Evolutionary conservation across 208 protist genomes (phyloP).

Genomic region (Porcisia hertigi): DNA sequence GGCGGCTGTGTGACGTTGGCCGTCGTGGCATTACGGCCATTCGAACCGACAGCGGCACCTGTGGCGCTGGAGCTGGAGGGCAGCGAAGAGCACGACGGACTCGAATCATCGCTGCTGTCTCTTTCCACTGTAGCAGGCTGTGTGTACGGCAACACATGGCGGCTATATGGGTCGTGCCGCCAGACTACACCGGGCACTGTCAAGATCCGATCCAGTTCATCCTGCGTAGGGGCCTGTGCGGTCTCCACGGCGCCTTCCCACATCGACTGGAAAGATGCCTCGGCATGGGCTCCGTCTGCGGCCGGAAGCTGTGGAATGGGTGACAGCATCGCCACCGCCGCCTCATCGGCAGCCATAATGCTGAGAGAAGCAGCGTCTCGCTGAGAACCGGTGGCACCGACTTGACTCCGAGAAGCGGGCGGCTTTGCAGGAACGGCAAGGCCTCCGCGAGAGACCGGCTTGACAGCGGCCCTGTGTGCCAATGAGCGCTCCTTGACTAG

Average conservation of each 20-base stretch:
- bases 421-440: not conserved
- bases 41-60: not conserved
- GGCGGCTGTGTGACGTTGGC: conserved; percentile 7
- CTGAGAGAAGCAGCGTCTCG: not conserved
- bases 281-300: conserved; percentile 8
- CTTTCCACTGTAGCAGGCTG: not conserved
- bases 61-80: not conserved
- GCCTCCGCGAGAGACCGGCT: not conserved
- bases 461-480: not conserved
- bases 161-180: conserved; percentile 77
- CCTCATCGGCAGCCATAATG: conserved; percentile 4
- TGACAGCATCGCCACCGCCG: conserved; percentile 15
- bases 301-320: conserved; percentile 19
- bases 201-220: conserved; percentile 25
- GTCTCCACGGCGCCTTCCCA: not conserved
- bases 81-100: conserved; percentile 5
- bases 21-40: not conserved
- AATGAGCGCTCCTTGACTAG: not conserved
- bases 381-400: not conserved
- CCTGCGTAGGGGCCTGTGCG: conserved; percentile 10
- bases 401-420: not conserved
- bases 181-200: conserved; percentile 53
- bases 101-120: conserved; percentile 1
- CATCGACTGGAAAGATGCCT: conserved; percentile 1
- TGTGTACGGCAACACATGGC: conserved; percentile 23